These are phyloP conservation scores for Haplosporangium gracile DNA, from an alignment of 192 early-diverging fungal genomes.

Conservation along the genomic window DNA sequence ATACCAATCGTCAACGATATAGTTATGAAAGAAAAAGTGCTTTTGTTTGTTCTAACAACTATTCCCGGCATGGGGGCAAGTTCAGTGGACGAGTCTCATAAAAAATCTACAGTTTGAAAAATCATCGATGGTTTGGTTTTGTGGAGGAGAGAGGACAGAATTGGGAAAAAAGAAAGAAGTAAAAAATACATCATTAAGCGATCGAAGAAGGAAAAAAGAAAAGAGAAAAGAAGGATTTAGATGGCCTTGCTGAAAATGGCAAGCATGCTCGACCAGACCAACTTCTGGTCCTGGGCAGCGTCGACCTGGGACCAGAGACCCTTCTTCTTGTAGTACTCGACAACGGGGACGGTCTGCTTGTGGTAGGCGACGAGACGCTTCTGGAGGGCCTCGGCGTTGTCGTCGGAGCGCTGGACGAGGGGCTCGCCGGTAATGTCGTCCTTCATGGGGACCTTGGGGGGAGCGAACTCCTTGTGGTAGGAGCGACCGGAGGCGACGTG, in stretches of 20 bases:
- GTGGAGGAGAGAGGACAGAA: conserved; percentile 13
- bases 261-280: conserved; percentile 90
- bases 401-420: conserved; percentile 96
- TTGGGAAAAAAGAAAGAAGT: background rate
- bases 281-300: conserved; percentile 88
- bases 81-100: conserved; percentile 3
- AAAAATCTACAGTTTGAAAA: conserved; percentile 10
- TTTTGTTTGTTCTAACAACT: conserved; percentile 5
- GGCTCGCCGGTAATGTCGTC: conserved; percentile 99
- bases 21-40: background rate
- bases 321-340: conserved; percentile 93
- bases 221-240: conserved; percentile 15
- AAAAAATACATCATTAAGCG: conserved; percentile 6
- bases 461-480: conserved; percentile 97
- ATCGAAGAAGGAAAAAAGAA: background rate
- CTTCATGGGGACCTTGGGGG: conserved; percentile 90
- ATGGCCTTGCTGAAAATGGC: conserved; percentile 81
- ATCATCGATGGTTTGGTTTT: background rate
- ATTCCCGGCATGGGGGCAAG: background rate
- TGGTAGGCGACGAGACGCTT: conserved; percentile 93
- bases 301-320: conserved; percentile 95
- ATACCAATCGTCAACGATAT: too few relatives aligned
- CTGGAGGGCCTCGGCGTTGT: conserved; percentile 92
- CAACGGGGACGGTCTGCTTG: conserved; percentile 85
- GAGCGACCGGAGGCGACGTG: conserved; percentile 93